phyloP scores from a whole-genome alignment of 805 yeast species.

The Saccharomycodes ludwigii region DNA sequence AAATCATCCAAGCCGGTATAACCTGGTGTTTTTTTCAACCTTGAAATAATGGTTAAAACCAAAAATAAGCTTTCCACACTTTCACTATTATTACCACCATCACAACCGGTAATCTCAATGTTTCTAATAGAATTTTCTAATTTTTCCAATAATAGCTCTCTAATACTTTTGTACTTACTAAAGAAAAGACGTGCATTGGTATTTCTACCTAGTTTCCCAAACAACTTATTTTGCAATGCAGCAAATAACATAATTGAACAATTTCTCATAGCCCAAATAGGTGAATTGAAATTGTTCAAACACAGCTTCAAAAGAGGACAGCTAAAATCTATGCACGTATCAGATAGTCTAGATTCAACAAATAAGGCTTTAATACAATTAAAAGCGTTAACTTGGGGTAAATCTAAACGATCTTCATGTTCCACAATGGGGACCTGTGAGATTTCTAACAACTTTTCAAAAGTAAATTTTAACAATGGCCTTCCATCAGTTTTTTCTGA shows the following conservation, averaged over 20 bases:
- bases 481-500: slow-evolving; percentile 30
- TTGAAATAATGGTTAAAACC: slow-evolving; percentile 56
- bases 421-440: slow-evolving; percentile 39
- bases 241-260: slow-evolving; percentile 91
- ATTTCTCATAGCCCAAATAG: slow-evolving; percentile 78
- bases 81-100: slow-evolving; percentile 7
- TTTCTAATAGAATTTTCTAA: slow-evolving; percentile 22
- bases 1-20: slow-evolving; percentile 43
- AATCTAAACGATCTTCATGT: slow-evolving; percentile 45
- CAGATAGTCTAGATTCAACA: slow-evolving; percentile 55
- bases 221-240: slow-evolving; percentile 66
- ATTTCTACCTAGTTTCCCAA: slow-evolving; percentile 42
- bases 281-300: slow-evolving; percentile 48
- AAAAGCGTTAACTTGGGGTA: slow-evolving; percentile 90
- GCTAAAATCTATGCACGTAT: slow-evolving; percentile 35
- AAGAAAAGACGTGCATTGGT: slow-evolving; percentile 60
- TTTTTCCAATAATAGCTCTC: slow-evolving; percentile 33
- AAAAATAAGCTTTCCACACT: slow-evolving; percentile 59
- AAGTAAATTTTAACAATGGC: slow-evolving; percentile 36
- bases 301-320: slow-evolving; percentile 50
- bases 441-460: slow-evolving; percentile 38
- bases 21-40: slow-evolving; percentile 50
- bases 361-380: slow-evolving; percentile 71
- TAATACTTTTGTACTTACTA: slow-evolving; percentile 43
- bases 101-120: neutral